Base-by-base conservation (phyloP, 371 early-diverging fungal species). In the Mucor lusitanicus region DNA sequence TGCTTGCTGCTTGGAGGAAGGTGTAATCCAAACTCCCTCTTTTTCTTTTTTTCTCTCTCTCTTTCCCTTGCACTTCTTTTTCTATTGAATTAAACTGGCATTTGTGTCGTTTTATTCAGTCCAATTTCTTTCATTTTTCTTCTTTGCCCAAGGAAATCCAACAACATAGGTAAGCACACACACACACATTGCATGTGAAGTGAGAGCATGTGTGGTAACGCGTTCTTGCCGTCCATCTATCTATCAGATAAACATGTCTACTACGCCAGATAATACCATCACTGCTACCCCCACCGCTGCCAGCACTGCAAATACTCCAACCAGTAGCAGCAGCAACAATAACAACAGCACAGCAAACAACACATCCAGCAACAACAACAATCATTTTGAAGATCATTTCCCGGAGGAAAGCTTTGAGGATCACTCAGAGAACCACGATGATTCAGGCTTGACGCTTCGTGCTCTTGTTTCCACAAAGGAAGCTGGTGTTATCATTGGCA, bases 401-500 rank as follows among this genome's bases (percentile, higher is more conserved):
- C 44, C 44, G 44, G 44, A 44, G 19, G 44, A 44, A 44, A 44
- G 7, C 8, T 44, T 44, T 44, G 44, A 44, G 19, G 44, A 44
- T n/a, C n/a, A 44, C 19, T 44, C 44, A 19, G 37, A 37, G 13
- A 44, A 19, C 19, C 17, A 44, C 19, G 44, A 44, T 44, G 44
- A 44, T 44, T 44, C 44, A 19, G 44, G 44, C 19, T n/a, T 44
- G 7, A 91, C 92, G 13, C 80, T 95, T 67, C 91, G 96, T 50
- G 91, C 94, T 17, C 83, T 95, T 17, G 91, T 95, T 19, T 86
- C 92, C 28, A 92, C 95, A 72, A 94, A 93, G 78, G 97, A 97
- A 75, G 97, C 98, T 28, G 97, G 92, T 70, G 90, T 95, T 37
- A 91, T 97, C 63, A 97, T 97, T 71, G 98, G 98, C 59, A 94